Conservation (phyloP, 2,329 filamentous ascomycete genomes). For the Cryphonectria naterciae region DNA sequence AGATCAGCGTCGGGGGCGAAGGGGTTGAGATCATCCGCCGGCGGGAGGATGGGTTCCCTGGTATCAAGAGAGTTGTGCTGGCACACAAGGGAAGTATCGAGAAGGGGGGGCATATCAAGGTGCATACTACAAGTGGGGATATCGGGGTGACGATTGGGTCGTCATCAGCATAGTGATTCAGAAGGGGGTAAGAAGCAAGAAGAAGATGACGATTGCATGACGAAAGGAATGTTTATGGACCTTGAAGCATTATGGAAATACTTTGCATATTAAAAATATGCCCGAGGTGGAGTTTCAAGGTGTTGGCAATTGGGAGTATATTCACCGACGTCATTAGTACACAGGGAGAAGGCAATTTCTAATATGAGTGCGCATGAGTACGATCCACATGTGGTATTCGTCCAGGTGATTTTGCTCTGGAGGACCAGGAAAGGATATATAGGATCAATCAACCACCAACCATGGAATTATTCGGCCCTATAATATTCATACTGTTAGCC, state of each 20-base stretch:
- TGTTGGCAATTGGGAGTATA: neutral
- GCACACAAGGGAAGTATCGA: slow-evolving; percentile 48
- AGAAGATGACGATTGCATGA: neutral
- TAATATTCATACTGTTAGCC: no score
- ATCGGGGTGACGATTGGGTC: slow-evolving; percentile 18
- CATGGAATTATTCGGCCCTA: no score
- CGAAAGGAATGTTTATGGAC: neutral
- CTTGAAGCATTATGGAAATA: no score
- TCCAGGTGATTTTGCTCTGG: neutral
- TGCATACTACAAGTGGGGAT: slow-evolving; percentile 22
- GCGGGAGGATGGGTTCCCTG: slow-evolving; percentile 38
- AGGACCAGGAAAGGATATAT: neutral
- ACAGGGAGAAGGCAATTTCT: neutral
- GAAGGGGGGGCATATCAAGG: slow-evolving; percentile 16
- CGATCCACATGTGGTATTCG: neutral
- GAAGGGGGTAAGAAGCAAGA: neutral
- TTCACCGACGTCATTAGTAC: neutral
- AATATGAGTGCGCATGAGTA: neutral
- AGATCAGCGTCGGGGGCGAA: slow-evolving; percentile 45
- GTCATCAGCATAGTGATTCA: neutral
- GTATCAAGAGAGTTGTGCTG: slow-evolving; percentile 38
- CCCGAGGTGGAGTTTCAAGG: neutral
- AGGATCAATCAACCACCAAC: neutral
- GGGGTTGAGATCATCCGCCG: slow-evolving; percentile 45
- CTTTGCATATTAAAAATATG: neutral